Base-by-base conservation (phyloP, 2,329 filamentous ascomycete species). In the Zymoseptoria ardabiliae region DNA sequence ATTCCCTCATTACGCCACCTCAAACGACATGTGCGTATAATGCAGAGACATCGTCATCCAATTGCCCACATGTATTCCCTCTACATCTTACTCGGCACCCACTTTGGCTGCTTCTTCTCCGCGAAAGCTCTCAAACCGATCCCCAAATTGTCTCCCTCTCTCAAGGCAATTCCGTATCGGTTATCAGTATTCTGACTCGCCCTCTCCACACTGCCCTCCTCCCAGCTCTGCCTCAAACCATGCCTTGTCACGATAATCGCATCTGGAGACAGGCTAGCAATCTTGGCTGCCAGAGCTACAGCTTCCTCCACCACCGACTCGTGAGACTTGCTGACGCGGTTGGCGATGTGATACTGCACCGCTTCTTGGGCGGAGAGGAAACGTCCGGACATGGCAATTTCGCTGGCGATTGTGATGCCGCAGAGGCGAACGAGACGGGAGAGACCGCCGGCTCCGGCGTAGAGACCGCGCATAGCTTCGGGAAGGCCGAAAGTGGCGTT, bases 391-490 rank as follows among this genome's bases (percentile, higher is more conserved):
- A 82, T 69, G 4, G 77, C 79, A 57, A 82, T 75, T 61, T 82
- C 80, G 13, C 74, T 75, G 2, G 79, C 79, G 11, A 79, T 66
- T 19, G 79, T 80, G 56, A 81, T 69, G 35, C 80, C 77, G 20
- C 76, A 70, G 4, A 74, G 79, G 28, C 79, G 76, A 2, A 81
- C 78, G 8, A 82, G 72, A 19, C 81, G 76, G 2, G 81, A 76
- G 7, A 82, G 74, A 9, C 79, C 80, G 4, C 81, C 81, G 0
- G 79, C 81, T 4, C 73, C 79, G 1, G 81, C 79, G 41, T 77
- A 81, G 30, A 84, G 76, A n/a, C 81, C 81, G 19, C 81, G 76
- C 57, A 78, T 76, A 2, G 78, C 81, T 70, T 84, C 81, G 9
- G 81, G 80, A 8, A 84, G 73, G 1, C 75, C 79, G 59, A 84